These are phyloP conservation scores for Fusarium luffae DNA, from an alignment of 2,329 filamentous ascomycete genomes.

Conservation along the genomic window DNA sequence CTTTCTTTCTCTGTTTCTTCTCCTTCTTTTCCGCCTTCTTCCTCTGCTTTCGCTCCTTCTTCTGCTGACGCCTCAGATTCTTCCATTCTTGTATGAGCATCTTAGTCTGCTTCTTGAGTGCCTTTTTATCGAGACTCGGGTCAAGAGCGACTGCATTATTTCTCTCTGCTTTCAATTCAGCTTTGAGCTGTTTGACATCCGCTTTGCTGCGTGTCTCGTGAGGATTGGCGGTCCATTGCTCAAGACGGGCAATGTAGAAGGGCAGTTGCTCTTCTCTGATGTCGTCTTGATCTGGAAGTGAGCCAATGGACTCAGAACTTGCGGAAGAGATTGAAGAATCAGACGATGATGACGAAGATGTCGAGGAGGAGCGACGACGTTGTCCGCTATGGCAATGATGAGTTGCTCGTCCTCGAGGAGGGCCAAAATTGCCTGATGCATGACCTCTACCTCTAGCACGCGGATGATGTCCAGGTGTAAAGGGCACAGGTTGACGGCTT, in stretches of 20 bases:
- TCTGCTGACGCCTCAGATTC: conserved; percentile 49
- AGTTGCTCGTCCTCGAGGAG: conserved; percentile 21
- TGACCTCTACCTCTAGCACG: conserved; percentile 1
- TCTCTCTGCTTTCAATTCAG: conserved; percentile 55
- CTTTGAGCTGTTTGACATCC: conserved; percentile 55
- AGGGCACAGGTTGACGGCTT: neutral
- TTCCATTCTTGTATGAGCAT: conserved; percentile 57
- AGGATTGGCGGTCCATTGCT: conserved; percentile 62
- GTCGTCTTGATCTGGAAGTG: conserved; percentile 65
- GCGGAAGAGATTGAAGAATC: conserved; percentile 39
- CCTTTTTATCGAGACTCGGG: conserved; percentile 44
- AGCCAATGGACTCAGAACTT: conserved; percentile 57
- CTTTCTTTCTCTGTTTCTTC: conserved; percentile 47
- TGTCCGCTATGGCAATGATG: conserved; percentile 23
- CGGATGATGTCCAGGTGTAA: conserved; percentile 5
- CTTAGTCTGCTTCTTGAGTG: conserved; percentile 58
- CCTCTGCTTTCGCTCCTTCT: conserved; percentile 46
- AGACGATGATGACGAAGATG: conserved; percentile 51
- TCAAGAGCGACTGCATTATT: conserved; percentile 38
- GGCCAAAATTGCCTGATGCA: conserved; percentile 13
- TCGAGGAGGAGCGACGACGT: conserved; percentile 50
- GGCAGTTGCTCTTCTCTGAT: conserved; percentile 62
- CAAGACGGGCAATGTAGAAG: conserved; percentile 56
- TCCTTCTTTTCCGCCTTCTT: conserved; percentile 51
- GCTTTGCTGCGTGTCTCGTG: conserved; percentile 61